Percentiles rank a stretch among this genome's conserved stretches.
Evolutionary conservation across 495 filamentous ascomycete species (phyloP).

Genomic region (Glarea lozoyensis): DNA sequence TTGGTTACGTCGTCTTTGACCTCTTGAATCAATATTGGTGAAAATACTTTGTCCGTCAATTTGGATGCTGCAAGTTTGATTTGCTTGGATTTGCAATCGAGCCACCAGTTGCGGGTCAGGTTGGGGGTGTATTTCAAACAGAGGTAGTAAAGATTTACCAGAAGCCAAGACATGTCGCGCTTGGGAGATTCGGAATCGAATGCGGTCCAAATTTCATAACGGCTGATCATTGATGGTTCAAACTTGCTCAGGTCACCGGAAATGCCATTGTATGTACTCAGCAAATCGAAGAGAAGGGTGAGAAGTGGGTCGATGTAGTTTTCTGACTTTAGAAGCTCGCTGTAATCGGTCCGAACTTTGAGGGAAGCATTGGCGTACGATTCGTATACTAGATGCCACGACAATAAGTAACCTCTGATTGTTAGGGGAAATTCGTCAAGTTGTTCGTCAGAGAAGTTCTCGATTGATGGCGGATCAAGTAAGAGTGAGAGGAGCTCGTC

Average conservation of each 20-base stretch:
- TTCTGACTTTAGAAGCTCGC: conserved; percentile 63
- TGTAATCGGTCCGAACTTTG: conserved; percentile 72
- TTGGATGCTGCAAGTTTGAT: conserved; percentile 63
- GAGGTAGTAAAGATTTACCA: conserved; percentile 81
- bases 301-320: conserved; percentile 61
- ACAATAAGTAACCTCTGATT: conserved; percentile 70
- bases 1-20: conserved; percentile 59
- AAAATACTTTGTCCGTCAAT: conserved; percentile 82
- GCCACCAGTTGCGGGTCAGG: conserved; percentile 81
- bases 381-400: conserved; percentile 87
- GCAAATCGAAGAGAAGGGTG: conserved; percentile 70
- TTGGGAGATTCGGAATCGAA: conserved; percentile 49
- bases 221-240: conserved; percentile 53
- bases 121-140: conserved; percentile 64
- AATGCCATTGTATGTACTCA: conserved; percentile 60
- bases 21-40: conserved; percentile 66
- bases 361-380: conserved; percentile 72
- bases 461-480: conserved; percentile 38
- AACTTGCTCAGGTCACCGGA: conserved; percentile 48
- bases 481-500: conserved; percentile 65
- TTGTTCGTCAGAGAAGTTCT: conserved; percentile 32
- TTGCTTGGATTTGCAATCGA: conserved; percentile 64
- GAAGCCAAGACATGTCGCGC: conserved; percentile 68
- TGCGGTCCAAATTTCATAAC: conserved; percentile 46
- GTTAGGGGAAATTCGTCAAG: conserved; percentile 42